phyloP scores from a whole-genome alignment of 371 early-diverging fungal species.

The Circinella umbellata region DNA sequence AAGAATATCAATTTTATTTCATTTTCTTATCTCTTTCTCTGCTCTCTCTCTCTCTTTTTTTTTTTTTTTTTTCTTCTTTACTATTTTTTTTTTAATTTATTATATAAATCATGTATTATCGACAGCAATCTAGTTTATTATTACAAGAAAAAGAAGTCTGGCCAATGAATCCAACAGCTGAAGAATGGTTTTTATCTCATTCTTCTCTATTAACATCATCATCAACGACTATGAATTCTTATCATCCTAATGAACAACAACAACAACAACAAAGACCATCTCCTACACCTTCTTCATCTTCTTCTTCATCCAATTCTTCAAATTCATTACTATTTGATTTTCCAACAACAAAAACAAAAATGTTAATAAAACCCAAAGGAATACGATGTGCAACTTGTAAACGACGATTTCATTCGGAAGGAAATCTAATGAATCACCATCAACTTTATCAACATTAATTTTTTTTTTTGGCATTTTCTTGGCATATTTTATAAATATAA shows the following conservation, averaged over 20 bases:
- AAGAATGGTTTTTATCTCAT: constrained; percentile 3
- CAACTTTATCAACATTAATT: constrained; percentile 44
- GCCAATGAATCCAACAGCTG: constrained; percentile 6
- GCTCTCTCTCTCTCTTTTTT: neutral
- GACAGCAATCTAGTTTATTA: neutral
- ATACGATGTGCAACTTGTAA: constrained; percentile 39
- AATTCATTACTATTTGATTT: constrained; percentile 2
- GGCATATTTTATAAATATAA: neutral
- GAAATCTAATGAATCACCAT: constrained; percentile 45
- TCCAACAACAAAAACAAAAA: too few species aligned
- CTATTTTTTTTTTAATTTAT: neutral
- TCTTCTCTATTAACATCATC: neutral
- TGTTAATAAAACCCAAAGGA: neutral
- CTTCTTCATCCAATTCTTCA: constrained; percentile 3
- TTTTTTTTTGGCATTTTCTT: neutral
- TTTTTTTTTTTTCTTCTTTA: neutral
- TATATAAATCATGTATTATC: neutral
- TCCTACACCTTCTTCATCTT: constrained; percentile 13
- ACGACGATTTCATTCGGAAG: constrained; percentile 44
- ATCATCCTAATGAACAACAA: too few species aligned
- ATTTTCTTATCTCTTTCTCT: neutral
- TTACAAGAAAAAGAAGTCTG: neutral
- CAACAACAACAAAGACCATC: constrained; percentile 4
- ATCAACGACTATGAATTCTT: too few species aligned
- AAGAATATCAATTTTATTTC: neutral